These are phyloP conservation scores for Aspergillus phoenicis DNA, from an alignment of 2,329 filamentous ascomycete genomes.

Conservation along the genomic window DNA sequence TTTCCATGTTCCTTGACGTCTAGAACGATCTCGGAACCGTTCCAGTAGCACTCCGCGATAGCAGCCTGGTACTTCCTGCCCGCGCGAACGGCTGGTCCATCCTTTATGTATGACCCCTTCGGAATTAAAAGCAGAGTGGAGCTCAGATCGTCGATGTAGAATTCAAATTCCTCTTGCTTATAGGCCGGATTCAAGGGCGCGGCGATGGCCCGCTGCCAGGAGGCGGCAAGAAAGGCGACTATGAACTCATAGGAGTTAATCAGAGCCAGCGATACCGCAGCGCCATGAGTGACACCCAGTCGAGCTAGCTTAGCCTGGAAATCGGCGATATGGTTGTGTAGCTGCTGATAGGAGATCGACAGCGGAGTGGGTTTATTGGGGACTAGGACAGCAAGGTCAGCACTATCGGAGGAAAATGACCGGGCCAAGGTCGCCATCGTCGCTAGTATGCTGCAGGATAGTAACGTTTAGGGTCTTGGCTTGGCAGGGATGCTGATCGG, in stretches of 20 bases:
- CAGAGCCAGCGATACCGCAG: slow-evolving; percentile 79
- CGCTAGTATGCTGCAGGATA: slow-evolving; percentile 10
- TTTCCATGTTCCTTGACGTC: slow-evolving; percentile 78
- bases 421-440: slow-evolving; percentile 60
- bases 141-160: slow-evolving; percentile 85
- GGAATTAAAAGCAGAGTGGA: slow-evolving; percentile 78
- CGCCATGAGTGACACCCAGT: slow-evolving; percentile 68
- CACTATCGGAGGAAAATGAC: slow-evolving; percentile 56
- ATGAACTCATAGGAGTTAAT: slow-evolving; percentile 88
- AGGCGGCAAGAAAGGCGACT: slow-evolving; percentile 79
- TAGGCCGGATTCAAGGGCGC: slow-evolving; percentile 87
- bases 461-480: slow-evolving; percentile 15
- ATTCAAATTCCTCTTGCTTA: slow-evolving; percentile 88
- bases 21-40: slow-evolving; percentile 69
- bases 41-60: slow-evolving; percentile 85
- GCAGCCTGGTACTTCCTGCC: slow-evolving; percentile 78
- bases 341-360: slow-evolving; percentile 69
- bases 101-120: slow-evolving; percentile 65
- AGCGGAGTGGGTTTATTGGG: slow-evolving; percentile 65
- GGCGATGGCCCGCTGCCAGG: slow-evolving; percentile 81
- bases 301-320: slow-evolving; percentile 79
- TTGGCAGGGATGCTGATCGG: slow-evolving; percentile 5
- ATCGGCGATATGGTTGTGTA: slow-evolving; percentile 64
- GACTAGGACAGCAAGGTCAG: slow-evolving; percentile 69
- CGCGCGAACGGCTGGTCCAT: slow-evolving; percentile 72